phyloP scores from a whole-genome alignment of 2,329 filamentous ascomycete genomes.

The Penicillium brevicompactum region DNA sequence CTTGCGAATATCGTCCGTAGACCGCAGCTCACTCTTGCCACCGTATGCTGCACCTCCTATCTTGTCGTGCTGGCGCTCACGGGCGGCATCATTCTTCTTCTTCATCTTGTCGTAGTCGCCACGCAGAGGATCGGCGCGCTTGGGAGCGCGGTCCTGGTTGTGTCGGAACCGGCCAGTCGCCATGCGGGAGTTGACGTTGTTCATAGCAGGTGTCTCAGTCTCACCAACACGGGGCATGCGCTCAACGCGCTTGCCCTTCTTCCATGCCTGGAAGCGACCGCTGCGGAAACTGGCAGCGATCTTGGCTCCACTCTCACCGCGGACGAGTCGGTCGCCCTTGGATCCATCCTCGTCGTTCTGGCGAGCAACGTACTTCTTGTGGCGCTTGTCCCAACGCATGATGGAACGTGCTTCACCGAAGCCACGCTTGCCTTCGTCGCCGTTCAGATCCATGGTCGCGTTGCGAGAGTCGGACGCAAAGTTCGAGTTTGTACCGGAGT shows the following conservation, averaged over 20 bases:
- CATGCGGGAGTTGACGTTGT: slow-evolving; percentile 27
- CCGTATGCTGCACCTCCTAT: slow-evolving; percentile 49
- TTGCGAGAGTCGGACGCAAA: slow-evolving; percentile 87
- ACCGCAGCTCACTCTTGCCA: slow-evolving; percentile 80
- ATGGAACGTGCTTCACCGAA: slow-evolving; percentile 76
- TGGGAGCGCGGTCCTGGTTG: slow-evolving; percentile 83
- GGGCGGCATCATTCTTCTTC: slow-evolving; percentile 84
- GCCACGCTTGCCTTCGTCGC: slow-evolving; percentile 76
- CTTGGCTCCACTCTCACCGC: slow-evolving; percentile 90
- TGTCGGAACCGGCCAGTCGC: slow-evolving; percentile 73
- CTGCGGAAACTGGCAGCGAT: slow-evolving; percentile 92
- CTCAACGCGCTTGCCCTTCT: slow-evolving; percentile 78
- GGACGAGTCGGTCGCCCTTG: slow-evolving; percentile 72
- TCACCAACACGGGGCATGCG: slow-evolving; percentile 82
- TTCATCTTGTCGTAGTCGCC: slow-evolving; percentile 90
- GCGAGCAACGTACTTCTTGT: slow-evolving; percentile 89
- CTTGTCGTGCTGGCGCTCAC: slow-evolving; percentile 60
- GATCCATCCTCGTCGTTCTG: slow-evolving; percentile 95
- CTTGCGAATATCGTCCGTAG: slow-evolving; percentile 81
- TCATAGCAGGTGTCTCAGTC: slow-evolving; percentile 58
- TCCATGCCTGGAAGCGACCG: slow-evolving; percentile 92
- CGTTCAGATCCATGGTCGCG: slow-evolving; percentile 87
- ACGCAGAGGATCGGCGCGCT: slow-evolving; percentile 87
- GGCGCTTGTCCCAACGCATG: slow-evolving; percentile 96
- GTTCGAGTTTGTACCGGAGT: slow-evolving; percentile 73